Evolutionary conservation across 2,329 filamentous ascomycete genomes (phyloP).

Genomic region (Lithohypha guttulata): DNA sequence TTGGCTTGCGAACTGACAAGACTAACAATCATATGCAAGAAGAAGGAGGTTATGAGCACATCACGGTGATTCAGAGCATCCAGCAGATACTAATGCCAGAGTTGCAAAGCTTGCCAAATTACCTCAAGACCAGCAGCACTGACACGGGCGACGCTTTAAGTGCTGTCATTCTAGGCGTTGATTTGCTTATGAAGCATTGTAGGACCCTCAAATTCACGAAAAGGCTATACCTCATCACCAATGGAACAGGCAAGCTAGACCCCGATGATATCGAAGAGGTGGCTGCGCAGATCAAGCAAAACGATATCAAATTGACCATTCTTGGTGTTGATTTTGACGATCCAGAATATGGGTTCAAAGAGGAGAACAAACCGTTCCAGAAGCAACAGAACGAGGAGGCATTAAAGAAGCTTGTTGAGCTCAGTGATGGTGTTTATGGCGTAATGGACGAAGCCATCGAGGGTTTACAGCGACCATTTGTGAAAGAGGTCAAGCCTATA

Average conservation of each 20-base stretch:
- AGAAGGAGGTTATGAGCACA: constrained; percentile 67
- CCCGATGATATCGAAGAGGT: constrained; percentile 50
- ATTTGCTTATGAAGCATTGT: constrained; percentile 72
- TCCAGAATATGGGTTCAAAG: constrained; percentile 76
- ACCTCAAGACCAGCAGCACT: constrained; percentile 57
- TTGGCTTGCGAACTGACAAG: constrained; percentile 71
- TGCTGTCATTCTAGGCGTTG: constrained; percentile 71
- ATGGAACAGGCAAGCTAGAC: constrained; percentile 64
- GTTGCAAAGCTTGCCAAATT: constrained; percentile 52
- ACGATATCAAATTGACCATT: constrained; percentile 67
- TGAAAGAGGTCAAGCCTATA: constrained; percentile 66
- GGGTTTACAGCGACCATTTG: constrained; percentile 63
- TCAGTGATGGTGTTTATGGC: constrained; percentile 64
- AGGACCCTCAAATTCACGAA: constrained; percentile 73
- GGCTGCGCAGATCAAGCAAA: constrained; percentile 44
- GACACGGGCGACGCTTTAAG: constrained; percentile 71
- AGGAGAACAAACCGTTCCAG: constrained; percentile 64
- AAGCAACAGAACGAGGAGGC: constrained; percentile 69
- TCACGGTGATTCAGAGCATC: constrained; percentile 57
- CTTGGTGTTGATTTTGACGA: constrained; percentile 95
- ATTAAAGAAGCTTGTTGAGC: constrained; percentile 54
- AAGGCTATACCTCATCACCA: constrained; percentile 74
- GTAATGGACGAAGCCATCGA: constrained; percentile 77
- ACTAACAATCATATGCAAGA: constrained; percentile 58
- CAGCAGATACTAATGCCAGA: constrained; percentile 59